Base-by-base conservation (phyloP, 2,329 filamentous ascomycete species). In the Venturiaceae sp. region DNA sequence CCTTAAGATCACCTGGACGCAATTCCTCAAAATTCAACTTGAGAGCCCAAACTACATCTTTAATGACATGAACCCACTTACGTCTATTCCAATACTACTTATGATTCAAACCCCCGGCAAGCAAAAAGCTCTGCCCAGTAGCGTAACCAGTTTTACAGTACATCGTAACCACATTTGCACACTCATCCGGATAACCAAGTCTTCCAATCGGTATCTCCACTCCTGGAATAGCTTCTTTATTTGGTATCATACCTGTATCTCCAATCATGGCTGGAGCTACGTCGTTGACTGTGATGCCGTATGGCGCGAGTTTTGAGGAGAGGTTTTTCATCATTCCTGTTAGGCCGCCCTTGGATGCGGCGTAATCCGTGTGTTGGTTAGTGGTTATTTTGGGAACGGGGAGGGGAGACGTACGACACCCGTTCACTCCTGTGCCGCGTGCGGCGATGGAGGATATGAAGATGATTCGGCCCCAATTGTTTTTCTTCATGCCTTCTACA, bases 251-350 rank as follows among this genome's bases (percentile, higher is more conserved):
- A 1, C 72, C 73, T 8, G 72, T 75, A 1, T 68, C 67, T 2
- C 82, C 82, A 62, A 86, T 85, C 82, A 86, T 85, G 2, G 83
- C 84, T 0, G 84, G 84, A 3, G 83, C 82, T n/a, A 87, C 81
- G 62, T 86, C 83, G 60, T 87, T 86, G 59, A 86, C 82, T 14
- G 83, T 84, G 63, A 87, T 83, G 33, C 83, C 83, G 63, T 76
- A 77, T 58, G 78, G 75, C 1, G 82, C 83, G 23, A 86, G 75
- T 50, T 81, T 80, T 0, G 75, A 77, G 0, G 83, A 77, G 32
- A 87, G 73, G 62, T 85, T 86, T 66, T 79, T 82, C 80, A 85
- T 85, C 80, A 86, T 82, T 2, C 81, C 80, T 4, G 79, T 81
- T 61, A 87, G 67, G 2, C 83, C 84, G 7, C 79, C 83, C 67